A percentile compares a stretch with the other conserved stretches of the same genome.
phyloP scores from a whole-genome alignment of 2,329 filamentous ascomycete genomes.

The Mycocentrospora acerina region DNA sequence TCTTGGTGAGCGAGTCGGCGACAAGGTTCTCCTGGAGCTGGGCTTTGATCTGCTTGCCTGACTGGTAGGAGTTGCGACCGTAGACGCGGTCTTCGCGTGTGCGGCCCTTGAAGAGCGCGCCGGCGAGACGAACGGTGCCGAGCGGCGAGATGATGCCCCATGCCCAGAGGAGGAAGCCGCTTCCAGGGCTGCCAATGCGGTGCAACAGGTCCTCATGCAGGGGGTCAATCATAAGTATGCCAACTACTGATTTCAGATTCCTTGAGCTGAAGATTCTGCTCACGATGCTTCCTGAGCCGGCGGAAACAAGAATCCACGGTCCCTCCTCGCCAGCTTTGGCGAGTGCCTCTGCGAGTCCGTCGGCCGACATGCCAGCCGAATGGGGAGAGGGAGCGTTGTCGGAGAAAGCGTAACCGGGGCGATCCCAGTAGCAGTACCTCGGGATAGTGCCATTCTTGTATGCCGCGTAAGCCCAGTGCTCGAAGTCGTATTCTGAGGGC shows the following conservation, averaged over 20 bases:
- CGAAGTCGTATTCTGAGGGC: slow-evolving; percentile 76
- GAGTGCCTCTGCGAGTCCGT: slow-evolving; percentile 84
- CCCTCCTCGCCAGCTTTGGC: slow-evolving; percentile 77
- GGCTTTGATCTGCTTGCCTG: slow-evolving; percentile 82
- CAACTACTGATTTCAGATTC: slow-evolving; percentile 71
- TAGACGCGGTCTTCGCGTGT: slow-evolving; percentile 81
- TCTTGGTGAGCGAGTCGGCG: slow-evolving; percentile 78
- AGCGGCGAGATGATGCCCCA: slow-evolving; percentile 84
- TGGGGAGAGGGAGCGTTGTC: slow-evolving; percentile 94
- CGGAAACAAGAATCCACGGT: slow-evolving; percentile 84
- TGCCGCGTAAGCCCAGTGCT: slow-evolving; percentile 75
- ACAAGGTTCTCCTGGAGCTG: slow-evolving; percentile 92
- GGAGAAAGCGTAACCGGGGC: slow-evolving; percentile 83
- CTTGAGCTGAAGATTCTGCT: slow-evolving; percentile 88
- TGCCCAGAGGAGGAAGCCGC: slow-evolving; percentile 84
- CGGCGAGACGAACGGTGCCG: slow-evolving; percentile 76
- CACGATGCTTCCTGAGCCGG: slow-evolving; percentile 85
- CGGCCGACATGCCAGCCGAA: slow-evolving; percentile 88
- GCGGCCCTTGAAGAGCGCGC: slow-evolving; percentile 79
- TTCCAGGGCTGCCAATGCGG: slow-evolving; percentile 64
- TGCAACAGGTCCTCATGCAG: slow-evolving; percentile 84
- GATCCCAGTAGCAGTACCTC: slow-evolving; percentile 94
- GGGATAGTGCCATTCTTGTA: slow-evolving; percentile 78
- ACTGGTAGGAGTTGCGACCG: slow-evolving; percentile 75
- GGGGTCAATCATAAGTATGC: slow-evolving; percentile 82